Base-by-base conservation (phyloP, 805 yeast genomes). In the Hermanozyma aechmeae region DNA sequence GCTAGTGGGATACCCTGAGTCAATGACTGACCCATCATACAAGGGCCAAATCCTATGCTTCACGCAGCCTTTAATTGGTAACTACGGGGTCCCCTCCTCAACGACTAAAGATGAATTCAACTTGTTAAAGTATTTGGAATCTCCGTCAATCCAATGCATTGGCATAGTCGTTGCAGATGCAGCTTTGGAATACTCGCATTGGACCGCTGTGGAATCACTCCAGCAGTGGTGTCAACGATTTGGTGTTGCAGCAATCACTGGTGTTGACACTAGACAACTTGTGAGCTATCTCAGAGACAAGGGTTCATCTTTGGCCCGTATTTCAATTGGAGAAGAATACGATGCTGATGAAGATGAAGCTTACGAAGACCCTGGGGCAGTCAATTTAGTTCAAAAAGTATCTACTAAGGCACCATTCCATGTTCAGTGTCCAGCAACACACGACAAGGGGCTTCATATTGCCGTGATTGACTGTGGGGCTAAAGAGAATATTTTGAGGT, bases 401-500 rank as follows among this genome's bases (percentile, higher is more conserved):
- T 77, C 95, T 34, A 92, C 98, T 31, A 87, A 86, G 61, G 82
- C 86, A 28, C 97, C 97, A 24, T 92, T 84, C 77, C 92, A 84
- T 46, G 71, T 92, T 27, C 64, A 81, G 15, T 74, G 89, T 23
- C 72, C 74, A 14, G 57, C 65, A 26, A 61, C 68, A 26, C 61
- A 65, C 42, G 70, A 71, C 44, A 64, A 65, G 35, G 72, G 74
- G 46, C 42, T 57, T 29, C 95, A 89, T 52, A 77, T 92, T 45
- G 96, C 96, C 10, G 86, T 92, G 22, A 68, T 92, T 34, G 99
- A 92, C 58, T 92, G 99, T 60, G 99, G 99, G 53, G 96, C 92
- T 42, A 92, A 92, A 67, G 97, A 92, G 62, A 92, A 92, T 63
- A 92, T 92, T 41, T 68, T 92, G 53, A 78, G 98, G 62, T 86